phyloP scores from a whole-genome alignment of 768 basidiomycete genomes.

The Crassisporium funariophilum region DNA sequence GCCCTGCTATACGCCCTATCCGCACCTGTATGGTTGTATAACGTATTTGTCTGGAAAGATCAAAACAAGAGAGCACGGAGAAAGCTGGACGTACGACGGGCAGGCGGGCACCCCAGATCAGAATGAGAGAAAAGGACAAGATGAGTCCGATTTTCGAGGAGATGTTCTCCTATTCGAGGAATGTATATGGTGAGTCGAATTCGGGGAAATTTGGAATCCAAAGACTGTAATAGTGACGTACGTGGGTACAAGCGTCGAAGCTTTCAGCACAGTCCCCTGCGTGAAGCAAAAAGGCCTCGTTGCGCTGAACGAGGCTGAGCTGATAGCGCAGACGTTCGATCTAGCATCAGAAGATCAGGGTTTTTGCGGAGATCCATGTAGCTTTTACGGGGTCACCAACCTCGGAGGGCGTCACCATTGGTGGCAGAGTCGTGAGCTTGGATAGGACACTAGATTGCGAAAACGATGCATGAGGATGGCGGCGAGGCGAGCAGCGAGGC shows the following conservation, averaged over 20 bases:
- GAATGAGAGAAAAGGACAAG: conserved; percentile 91
- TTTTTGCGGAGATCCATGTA: conserved; percentile 31
- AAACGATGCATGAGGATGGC: not conserved
- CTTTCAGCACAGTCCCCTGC: conserved; percentile 99
- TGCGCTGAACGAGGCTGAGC: conserved; percentile 75
- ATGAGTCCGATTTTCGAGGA: conserved; percentile 88
- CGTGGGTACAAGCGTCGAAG: conserved; percentile 88
- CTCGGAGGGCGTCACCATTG: conserved; percentile 91
- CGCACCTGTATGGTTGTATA: conserved; percentile 52
- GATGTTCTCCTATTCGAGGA: conserved; percentile 68
- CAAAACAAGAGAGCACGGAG: not conserved
- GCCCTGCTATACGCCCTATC: conserved; percentile 92
- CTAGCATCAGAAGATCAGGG: conserved; percentile 36
- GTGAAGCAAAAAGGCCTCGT: conserved; percentile 92
- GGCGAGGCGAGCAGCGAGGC: not conserved
- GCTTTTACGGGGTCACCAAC: conserved; percentile 42
- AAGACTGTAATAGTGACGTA: conserved; percentile 36
- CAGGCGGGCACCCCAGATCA: conserved; percentile 90
- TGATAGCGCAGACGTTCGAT: conserved; percentile 85
- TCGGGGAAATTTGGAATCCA: conserved; percentile 7
- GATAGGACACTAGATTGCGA: conserved; percentile 59
- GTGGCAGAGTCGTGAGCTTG: conserved; percentile 80
- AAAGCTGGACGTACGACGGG: conserved; percentile 70
- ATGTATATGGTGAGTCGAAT: conserved; percentile 2
- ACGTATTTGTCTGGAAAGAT: not conserved